phyloP scores from a whole-genome alignment of 2,329 filamentous ascomycete genomes.

The Colletotrichum musicola region DNA sequence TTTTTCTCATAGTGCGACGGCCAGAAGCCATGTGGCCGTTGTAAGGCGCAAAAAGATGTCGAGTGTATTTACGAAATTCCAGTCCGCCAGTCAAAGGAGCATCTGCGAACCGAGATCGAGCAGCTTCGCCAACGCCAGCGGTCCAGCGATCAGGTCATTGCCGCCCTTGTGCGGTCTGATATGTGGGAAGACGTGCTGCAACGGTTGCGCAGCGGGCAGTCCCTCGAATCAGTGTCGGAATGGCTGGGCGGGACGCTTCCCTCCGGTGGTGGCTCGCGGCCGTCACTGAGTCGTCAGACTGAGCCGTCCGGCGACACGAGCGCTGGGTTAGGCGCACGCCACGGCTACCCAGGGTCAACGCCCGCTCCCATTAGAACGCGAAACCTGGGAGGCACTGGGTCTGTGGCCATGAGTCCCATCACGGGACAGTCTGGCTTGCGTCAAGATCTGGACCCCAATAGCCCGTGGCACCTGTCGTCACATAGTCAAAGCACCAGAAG shows the following conservation, averaged over 20 bases:
- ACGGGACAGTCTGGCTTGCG: conserved; percentile 48
- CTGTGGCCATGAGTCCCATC: conserved; percentile 46
- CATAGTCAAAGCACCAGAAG: conserved; percentile 61
- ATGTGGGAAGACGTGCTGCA: conserved; percentile 67
- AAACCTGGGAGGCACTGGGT: conserved; percentile 26
- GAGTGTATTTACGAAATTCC: conserved; percentile 73
- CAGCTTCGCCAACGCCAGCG: conserved; percentile 66
- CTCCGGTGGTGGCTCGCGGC: conserved; percentile 46
- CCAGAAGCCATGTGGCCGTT: conserved; percentile 66
- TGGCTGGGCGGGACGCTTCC: conserved; percentile 58
- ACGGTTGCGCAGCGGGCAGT: conserved; percentile 66
- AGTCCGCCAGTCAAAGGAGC: conserved; percentile 73
- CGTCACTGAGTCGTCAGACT: conserved; percentile 45
- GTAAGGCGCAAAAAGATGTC: conserved; percentile 64
- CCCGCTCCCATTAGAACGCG: conserved; percentile 42
- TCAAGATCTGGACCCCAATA: conserved; percentile 57
- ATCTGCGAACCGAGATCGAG: conserved; percentile 71
- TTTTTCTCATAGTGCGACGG: conserved; percentile 67
- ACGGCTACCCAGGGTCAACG: conserved; percentile 39
- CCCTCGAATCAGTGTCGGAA: conserved; percentile 67
- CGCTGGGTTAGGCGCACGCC: conserved; percentile 43
- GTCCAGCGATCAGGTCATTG: conserved; percentile 67
- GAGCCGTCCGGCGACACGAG: conserved; percentile 43
- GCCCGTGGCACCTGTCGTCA: conserved; percentile 63
- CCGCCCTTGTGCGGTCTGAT: conserved; percentile 64